A percentile compares a stretch with the other conserved stretches of the same genome.
Evolutionary conservation across 2,329 filamentous ascomycete species (phyloP).

Genomic region (Hysterium pulicare): DNA sequence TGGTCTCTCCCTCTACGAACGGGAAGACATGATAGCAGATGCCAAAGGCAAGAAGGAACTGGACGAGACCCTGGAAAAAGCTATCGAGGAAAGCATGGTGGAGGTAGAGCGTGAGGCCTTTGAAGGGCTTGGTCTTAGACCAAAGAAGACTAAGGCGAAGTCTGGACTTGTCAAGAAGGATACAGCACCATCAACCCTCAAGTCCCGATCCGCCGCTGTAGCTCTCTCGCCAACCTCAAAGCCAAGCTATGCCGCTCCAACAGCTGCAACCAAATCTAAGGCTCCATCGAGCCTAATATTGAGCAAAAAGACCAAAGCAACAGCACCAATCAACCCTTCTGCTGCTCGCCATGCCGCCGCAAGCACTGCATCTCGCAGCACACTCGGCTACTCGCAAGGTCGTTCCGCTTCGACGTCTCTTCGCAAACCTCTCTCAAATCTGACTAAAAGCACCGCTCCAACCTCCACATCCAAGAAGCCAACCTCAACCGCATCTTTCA

Average conservation of each 20-base stretch:
- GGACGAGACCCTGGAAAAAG: constrained; percentile 65
- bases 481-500: constrained; percentile 10
- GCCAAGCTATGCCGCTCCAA: constrained; percentile 39
- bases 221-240: constrained; percentile 36
- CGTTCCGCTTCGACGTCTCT: constrained; percentile 48
- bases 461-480: constrained; percentile 17
- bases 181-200: constrained; percentile 49
- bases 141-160: constrained; percentile 26
- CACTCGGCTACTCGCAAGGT: constrained; percentile 81
- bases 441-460: constrained; percentile 27
- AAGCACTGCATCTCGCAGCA: constrained; percentile 69
- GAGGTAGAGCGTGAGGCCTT: constrained; percentile 48
- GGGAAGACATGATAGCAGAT: constrained; percentile 51
- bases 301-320: constrained; percentile 41
- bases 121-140: constrained; percentile 10
- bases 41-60: constrained; percentile 48
- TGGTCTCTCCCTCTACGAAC: constrained; percentile 61
- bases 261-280: constrained; percentile 40
- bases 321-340: constrained; percentile 43
- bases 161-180: constrained; percentile 15
- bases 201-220: constrained; percentile 49
- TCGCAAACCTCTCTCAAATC: constrained; percentile 36
- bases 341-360: constrained; percentile 59
- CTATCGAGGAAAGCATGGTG: constrained; percentile 60
- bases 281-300: constrained; percentile 30